A percentile compares a stretch with the other conserved stretches of the same genome.
phyloP scores from a whole-genome alignment of 768 basidiomycete species.

The Tricholoma terreum region DNA sequence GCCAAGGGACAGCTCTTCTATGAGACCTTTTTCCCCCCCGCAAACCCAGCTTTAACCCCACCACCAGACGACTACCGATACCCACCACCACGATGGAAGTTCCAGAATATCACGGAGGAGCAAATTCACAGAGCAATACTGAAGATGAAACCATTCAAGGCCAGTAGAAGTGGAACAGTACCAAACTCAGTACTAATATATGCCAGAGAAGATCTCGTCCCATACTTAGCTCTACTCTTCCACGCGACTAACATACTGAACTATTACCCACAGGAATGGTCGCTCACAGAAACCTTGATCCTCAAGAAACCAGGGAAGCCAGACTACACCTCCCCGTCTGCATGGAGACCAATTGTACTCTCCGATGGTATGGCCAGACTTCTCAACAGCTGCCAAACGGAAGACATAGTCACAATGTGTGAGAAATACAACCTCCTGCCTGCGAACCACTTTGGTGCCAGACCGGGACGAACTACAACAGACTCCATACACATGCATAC shows the following conservation, averaged over 20 bases:
- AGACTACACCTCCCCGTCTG: not conserved
- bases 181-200: too few species aligned
- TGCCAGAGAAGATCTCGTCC: not conserved
- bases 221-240: not conserved
- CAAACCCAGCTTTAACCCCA: not conserved
- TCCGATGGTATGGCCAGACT: not conserved
- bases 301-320: too few species aligned
- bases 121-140: not conserved
- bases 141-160: not conserved
- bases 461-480: too few species aligned
- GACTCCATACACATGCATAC: constrained; percentile 26
- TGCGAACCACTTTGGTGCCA: too few species aligned
- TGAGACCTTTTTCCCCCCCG: not conserved
- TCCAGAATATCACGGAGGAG: not conserved
- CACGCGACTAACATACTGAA: not conserved
- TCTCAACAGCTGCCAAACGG: too few species aligned
- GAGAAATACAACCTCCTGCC: too few species aligned
- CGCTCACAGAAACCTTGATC: too few species aligned
- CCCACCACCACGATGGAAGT: too few species aligned
- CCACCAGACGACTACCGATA: not conserved
- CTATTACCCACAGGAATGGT: too few species aligned
- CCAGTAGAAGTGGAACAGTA: not conserved
- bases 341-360: not conserved
- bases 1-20: not conserved
- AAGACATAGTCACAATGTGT: too few species aligned